These are phyloP conservation scores for Solanum corneliomulleri DNA, from an alignment of 257 asterid genomes.

Conservation along the genomic window DNA sequence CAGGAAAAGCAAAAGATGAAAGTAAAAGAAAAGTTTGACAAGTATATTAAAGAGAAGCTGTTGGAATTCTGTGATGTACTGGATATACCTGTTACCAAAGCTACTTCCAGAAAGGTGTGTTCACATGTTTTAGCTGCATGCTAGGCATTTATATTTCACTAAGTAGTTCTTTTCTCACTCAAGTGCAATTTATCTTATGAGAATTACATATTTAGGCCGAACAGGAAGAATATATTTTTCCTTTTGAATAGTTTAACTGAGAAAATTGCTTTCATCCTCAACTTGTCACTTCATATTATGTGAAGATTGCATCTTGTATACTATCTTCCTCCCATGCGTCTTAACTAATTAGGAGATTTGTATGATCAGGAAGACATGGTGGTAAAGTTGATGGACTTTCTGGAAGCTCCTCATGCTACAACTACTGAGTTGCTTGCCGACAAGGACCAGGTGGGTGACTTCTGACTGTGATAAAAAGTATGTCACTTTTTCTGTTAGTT, in stretches of 20 bases:
- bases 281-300: not conserved
- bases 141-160: not conserved
- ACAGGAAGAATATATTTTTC: not conserved
- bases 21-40: conserved; percentile 80
- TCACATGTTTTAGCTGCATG: not conserved
- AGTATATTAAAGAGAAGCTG: conserved; percentile 75
- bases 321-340: not conserved
- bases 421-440: conserved; percentile 66
- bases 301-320: not conserved
- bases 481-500: not conserved
- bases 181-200: not conserved
- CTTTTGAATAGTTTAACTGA: not conserved
- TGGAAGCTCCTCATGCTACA: conserved; percentile 79
- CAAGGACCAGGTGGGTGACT: conserved; percentile 57
- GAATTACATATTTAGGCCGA: not conserved
- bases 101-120: conserved; percentile 69
- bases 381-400: conserved; percentile 61
- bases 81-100: conserved; percentile 55
- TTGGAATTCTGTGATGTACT: conserved; percentile 72
- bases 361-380: conserved; percentile 73
- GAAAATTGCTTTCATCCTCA: not conserved
- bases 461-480: not conserved
- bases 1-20: conserved; percentile 78
- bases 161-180: not conserved
- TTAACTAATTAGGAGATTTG: not conserved